Conservation (phyloP, 2,329 filamentous ascomycete species). For the Fusarium sororula region DNA sequence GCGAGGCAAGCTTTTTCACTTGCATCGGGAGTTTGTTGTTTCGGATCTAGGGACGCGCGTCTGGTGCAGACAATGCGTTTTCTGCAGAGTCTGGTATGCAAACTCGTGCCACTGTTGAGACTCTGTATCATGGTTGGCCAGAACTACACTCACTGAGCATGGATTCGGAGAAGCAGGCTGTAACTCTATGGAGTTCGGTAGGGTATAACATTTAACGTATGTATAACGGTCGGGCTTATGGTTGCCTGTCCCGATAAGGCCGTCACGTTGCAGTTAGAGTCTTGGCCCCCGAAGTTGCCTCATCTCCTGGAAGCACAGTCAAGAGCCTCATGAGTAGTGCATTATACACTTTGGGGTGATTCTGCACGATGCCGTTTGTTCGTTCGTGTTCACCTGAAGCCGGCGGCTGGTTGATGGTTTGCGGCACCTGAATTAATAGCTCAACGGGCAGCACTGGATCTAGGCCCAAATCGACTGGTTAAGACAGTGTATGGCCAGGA, state of each 20-base stretch:
- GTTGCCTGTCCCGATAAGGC: neutral
- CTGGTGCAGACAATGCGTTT: conserved; percentile 22
- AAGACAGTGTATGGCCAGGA: conserved; percentile 21
- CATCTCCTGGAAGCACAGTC: neutral
- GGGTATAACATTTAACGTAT: neutral
- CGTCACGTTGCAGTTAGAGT: neutral
- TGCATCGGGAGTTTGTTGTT: conserved; percentile 26
- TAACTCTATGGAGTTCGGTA: conserved; percentile 9
- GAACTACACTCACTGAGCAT: conserved; percentile 2
- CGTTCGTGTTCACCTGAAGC: conserved; percentile 39
- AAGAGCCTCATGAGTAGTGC: neutral
- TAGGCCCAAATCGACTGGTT: neutral
- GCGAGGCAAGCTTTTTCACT: neutral
- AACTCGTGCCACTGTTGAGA: conserved; percentile 32
- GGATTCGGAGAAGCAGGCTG: conserved; percentile 4
- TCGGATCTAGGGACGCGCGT: conserved; percentile 35
- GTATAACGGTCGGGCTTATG: neutral
- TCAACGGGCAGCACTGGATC: neutral
- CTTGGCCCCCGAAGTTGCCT: neutral
- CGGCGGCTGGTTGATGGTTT: conserved; percentile 27
- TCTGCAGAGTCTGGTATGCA: conserved; percentile 34
- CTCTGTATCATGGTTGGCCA: conserved; percentile 21
- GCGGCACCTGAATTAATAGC: conserved; percentile 26
- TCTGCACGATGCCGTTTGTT: conserved; percentile 11
- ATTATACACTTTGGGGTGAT: neutral